phyloP scores from a whole-genome alignment of 2,329 filamentous ascomycete genomes.

The Sporothrix globosa region DNA sequence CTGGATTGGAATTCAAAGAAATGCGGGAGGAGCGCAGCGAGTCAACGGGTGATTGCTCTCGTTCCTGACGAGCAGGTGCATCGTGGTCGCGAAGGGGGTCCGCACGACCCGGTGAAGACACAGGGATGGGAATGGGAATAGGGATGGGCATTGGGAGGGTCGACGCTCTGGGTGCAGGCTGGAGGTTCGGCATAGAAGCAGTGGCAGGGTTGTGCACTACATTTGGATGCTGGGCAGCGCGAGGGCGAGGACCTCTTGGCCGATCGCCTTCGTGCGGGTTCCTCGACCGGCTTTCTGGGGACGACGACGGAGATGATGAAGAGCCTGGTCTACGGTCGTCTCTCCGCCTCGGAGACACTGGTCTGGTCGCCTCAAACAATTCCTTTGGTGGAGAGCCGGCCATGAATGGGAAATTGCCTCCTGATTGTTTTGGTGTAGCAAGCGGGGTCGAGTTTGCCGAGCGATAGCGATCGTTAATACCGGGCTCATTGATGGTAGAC shows the following conservation, averaged over 20 bases:
- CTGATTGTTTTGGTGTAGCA: slow-evolving; percentile 40
- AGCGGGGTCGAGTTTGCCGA: slow-evolving; percentile 45
- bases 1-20: slow-evolving; percentile 22
- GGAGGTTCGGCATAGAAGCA: slow-evolving; percentile 18
- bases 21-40: slow-evolving; percentile 19
- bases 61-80: slow-evolving; percentile 23
- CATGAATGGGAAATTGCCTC: slow-evolving; percentile 32
- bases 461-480: slow-evolving; percentile 37
- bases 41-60: slow-evolving; percentile 29
- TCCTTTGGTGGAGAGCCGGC: slow-evolving; percentile 18
- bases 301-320: slow-evolving; percentile 41
- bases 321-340: slow-evolving; percentile 40
- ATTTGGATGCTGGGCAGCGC: slow-evolving; percentile 40
- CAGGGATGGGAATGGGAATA: slow-evolving; percentile 26
- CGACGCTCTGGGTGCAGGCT: slow-evolving; percentile 15
- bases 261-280: slow-evolving; percentile 29
- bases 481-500: slow-evolving; percentile 34
- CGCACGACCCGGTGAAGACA: not conserved
- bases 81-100: slow-evolving; percentile 19
- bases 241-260: slow-evolving; percentile 36
- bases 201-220: slow-evolving; percentile 36
- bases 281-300: slow-evolving; percentile 38
- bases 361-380: not conserved
- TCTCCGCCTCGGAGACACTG: slow-evolving; percentile 30
- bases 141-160: slow-evolving; percentile 30